Conservation (phyloP, 768 basidiomycete genomes). For the Sistotremastrum suecicum region DNA sequence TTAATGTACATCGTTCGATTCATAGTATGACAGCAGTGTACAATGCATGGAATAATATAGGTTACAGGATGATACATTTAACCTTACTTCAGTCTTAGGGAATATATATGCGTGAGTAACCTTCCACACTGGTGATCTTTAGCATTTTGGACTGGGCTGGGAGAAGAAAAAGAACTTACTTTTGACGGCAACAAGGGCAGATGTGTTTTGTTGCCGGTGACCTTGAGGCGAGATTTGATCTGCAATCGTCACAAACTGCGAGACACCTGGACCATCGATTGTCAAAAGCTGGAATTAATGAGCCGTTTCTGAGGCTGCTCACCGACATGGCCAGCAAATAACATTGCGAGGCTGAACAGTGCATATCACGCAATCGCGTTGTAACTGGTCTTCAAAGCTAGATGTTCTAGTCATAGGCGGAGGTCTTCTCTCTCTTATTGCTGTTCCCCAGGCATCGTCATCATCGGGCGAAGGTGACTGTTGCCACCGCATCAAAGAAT, state of each 20-base stretch:
- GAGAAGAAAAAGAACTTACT: constrained; percentile 16
- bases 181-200: constrained; percentile 50
- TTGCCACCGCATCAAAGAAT: constrained; percentile 18
- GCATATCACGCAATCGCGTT: constrained; percentile 52
- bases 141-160: not conserved
- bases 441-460: not conserved
- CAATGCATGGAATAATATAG: no score
- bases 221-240: constrained; percentile 43
- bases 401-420: constrained; percentile 3
- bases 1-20: no score
- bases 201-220: constrained; percentile 42
- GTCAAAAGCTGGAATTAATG: not conserved
- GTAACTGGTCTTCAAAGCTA: constrained; percentile 7
- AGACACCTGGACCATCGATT: constrained; percentile 21
- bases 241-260: constrained; percentile 51
- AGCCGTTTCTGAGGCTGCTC: constrained; percentile 8
- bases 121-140: constrained; percentile 24
- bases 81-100: constrained; percentile 20
- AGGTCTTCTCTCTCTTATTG: constrained; percentile 12
- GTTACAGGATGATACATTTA: not conserved
- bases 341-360: constrained; percentile 53
- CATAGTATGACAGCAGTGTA: no score
- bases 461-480: not conserved
- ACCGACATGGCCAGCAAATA: constrained; percentile 83
- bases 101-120: constrained; percentile 49